Base-by-base conservation (phyloP, 306 rosid genomes). In the Pachyrhizus erosus region DNA sequence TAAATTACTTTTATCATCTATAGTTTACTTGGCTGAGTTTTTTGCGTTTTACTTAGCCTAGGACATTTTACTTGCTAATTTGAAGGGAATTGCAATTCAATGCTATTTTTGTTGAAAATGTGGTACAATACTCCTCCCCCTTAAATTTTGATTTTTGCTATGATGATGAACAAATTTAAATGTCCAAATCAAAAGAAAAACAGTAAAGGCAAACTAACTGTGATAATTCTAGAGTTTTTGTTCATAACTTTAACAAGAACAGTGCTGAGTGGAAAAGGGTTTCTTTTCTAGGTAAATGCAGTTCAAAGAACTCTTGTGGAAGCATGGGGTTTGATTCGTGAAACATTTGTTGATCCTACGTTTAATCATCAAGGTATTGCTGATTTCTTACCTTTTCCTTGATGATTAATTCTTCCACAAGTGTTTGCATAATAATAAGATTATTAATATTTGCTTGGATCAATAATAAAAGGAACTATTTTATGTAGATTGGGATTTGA, bases 281-380 rank as follows among this genome's bases (percentile, higher is more conserved):
- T 81, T 83, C 18, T 85, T 77, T 90, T 69, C n/a, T 76, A 94
- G 98, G 99, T 96, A 88, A 96, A 96, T 87, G 90, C 91, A 83
- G 99, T 93, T 77, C 99, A 96, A 76, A 92, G 97, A 87, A 96
- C 99, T 79, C 96, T 96, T 49, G 97, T 96, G 83, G 99, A 96
- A 82, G 96, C 99, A 77, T 96, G 99, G 99, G 96, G 99, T 83
- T 89, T 96, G 83, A 93, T 96, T 75, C 88, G 98, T 54, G 99
- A 96, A 87, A 91, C 99, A 46, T 96, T 96, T 27, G 84, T 96
- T 51, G 98, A 96, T 66, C 99, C 99, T 34, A 96, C 99, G 33
- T 96, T 69, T 86, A 96, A 96, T 86, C 93, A 96, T 88, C 99
- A 93, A 96, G 99, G 99, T 96, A 85, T 37, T 79, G 80, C 17